Base-by-base conservation (phyloP, 345 rosid species). In the Xanthoceras sorbifolium region DNA sequence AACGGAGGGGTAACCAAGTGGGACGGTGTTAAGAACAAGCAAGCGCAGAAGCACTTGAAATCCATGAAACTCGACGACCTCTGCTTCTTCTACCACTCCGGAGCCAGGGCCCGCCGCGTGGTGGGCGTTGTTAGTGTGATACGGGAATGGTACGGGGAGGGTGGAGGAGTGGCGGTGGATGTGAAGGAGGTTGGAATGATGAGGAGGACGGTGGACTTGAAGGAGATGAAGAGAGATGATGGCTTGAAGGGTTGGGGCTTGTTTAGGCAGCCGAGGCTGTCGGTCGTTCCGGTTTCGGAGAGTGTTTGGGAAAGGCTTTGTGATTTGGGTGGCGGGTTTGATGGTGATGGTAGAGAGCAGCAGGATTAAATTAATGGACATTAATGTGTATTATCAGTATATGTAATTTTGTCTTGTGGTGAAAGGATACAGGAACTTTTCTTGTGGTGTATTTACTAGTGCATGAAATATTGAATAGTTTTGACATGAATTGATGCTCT, bases 41-140 rank as follows among this genome's bases (percentile, higher is more conserved):
- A 93, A 86, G 99, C 99, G 29, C 97, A 86, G 81, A 96, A 93
- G 31, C 72, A 91, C 80, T 89, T 96, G 73, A 91, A 87, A 73
- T 78, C 99, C 73, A 96, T 96, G 98, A 69, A 83, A 25, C 79
- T 87, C 31, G 59, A 82, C 28, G 98, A 96, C 38, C 94, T 91
- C 60, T 90, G 99, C 83, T 89, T 93, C 89, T 96, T 92, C 83
- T 93, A 96, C 91, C 99, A 96, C 83, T 93, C 98, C 1, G 98
- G 99, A 1, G 68, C 89, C 70, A 84, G 75, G 28, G 75, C 92
- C 3, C 97, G 97, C 42, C 89, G 91, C 65, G 82, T 93, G 61
- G 94, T 92, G 5, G 98, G 99, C 9, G 97, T 92, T 0, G 98
- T 96, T 23, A 79, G 79, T 31, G 94, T 93, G 48, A n/a, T 74